Evolutionary conservation across 1,284 basidiomycete genomes (phyloP).

Genomic region (Leccinum fuscescens): DNA sequence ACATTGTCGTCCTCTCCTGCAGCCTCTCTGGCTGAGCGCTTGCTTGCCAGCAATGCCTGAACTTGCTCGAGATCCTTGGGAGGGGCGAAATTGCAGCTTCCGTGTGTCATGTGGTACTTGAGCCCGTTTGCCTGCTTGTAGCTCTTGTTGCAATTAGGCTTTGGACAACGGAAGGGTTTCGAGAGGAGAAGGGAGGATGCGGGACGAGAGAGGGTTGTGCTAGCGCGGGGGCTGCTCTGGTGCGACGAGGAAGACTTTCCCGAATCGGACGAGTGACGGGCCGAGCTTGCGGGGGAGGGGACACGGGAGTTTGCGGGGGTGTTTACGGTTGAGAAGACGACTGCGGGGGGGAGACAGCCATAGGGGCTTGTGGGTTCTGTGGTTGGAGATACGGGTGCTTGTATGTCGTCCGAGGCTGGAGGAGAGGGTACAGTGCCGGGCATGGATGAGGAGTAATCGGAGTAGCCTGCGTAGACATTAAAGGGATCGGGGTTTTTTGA

Average conservation of each 20-base stretch:
- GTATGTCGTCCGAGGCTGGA: constrained; percentile 34
- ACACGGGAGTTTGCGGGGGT: constrained; percentile 43
- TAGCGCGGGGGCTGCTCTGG: constrained; percentile 37
- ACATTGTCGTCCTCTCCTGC: constrained; percentile 35
- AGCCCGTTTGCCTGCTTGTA: constrained; percentile 98
- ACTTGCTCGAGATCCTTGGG: constrained; percentile 76
- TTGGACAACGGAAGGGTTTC: constrained; percentile 96
- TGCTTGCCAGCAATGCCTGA: constrained; percentile 63
- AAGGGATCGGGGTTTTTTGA: constrained; percentile 46
- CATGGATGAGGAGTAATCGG: constrained; percentile 62
- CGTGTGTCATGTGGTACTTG: constrained; percentile 96
- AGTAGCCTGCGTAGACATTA: constrained; percentile 57
- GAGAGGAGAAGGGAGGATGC: constrained; percentile 55
- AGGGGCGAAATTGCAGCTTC: constrained; percentile 89
- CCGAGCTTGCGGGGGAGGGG: constrained; percentile 33
- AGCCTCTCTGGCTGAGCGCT: constrained; percentile 45
- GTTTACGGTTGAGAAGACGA: constrained; percentile 50
- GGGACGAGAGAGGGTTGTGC: constrained; percentile 51
- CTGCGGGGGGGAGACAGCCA: constrained; percentile 62
- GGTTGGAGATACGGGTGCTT: constrained; percentile 25
- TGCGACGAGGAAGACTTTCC: constrained; percentile 16
- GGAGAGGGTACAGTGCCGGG: constrained; percentile 49
- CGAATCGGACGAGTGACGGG: constrained; percentile 16
- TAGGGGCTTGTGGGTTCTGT: constrained; percentile 35
- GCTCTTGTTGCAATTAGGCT: constrained; percentile 95